phyloP scores from a whole-genome alignment of 2,329 filamentous ascomycete species.

The Phialocephala subalpina region DNA sequence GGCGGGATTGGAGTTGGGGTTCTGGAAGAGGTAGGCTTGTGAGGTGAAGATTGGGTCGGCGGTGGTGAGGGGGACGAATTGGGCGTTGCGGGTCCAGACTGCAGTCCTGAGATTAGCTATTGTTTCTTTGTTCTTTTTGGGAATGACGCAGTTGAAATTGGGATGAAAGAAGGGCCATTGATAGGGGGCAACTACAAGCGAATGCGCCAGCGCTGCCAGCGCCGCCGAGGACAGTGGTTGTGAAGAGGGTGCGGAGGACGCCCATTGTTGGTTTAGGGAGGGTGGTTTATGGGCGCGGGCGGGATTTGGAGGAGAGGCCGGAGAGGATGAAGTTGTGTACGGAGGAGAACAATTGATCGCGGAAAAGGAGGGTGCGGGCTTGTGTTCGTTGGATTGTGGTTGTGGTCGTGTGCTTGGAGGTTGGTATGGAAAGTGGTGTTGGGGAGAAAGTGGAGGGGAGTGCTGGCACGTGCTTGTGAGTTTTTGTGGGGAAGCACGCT shows the following conservation, averaged over 20 bases:
- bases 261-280: constrained; percentile 26
- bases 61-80: constrained; percentile 60
- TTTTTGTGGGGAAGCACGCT: not conserved
- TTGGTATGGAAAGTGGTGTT: not conserved
- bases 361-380: not conserved
- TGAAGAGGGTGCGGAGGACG: constrained; percentile 31
- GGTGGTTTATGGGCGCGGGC: not conserved
- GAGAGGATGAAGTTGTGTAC: constrained; percentile 6
- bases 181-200: constrained; percentile 12
- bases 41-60: constrained; percentile 69
- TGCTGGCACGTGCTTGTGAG: not conserved
- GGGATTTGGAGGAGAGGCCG: not conserved
- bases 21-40: constrained; percentile 63
- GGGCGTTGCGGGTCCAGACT: constrained; percentile 33
- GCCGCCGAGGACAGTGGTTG: constrained; percentile 32
- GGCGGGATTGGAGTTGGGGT: constrained; percentile 67
- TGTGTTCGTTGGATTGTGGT: not conserved
- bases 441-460: constrained; percentile 6
- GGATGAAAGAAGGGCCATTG: not conserved
- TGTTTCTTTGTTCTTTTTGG: not conserved
- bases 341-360: not conserved
- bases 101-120: not conserved
- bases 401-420: not conserved
- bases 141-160: too few relatives aligned
- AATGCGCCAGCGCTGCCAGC: constrained; percentile 34